phyloP scores from a whole-genome alignment of 2,329 filamentous ascomycete genomes.

The Pestalotiopsis sp. region DNA sequence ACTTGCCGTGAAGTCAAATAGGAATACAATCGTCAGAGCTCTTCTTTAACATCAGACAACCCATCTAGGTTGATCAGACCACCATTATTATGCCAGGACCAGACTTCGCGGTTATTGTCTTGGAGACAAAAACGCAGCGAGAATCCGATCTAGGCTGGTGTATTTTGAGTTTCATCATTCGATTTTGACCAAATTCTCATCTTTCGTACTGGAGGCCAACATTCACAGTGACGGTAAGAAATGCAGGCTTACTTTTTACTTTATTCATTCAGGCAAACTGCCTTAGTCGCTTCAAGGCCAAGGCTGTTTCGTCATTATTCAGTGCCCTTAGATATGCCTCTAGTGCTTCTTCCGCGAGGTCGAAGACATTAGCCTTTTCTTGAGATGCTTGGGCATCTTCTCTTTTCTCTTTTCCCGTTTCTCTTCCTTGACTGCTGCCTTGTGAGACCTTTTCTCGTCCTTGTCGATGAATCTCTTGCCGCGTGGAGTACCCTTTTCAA shows the following conservation, averaged over 20 bases:
- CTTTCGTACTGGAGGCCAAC: background rate
- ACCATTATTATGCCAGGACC: constrained; percentile 19
- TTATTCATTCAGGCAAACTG: background rate
- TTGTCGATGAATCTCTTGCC: constrained; percentile 91
- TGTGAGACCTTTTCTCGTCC: constrained; percentile 84
- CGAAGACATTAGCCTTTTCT: constrained; percentile 78
- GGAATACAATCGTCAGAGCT: constrained; percentile 50
- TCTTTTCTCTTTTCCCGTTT: constrained; percentile 90
- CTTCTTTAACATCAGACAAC: constrained; percentile 60
- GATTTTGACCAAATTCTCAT: constrained; percentile 31
- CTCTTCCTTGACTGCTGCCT: constrained; percentile 89
- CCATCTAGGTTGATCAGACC: constrained; percentile 35
- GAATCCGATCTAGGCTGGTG: constrained; percentile 14
- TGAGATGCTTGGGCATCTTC: constrained; percentile 95
- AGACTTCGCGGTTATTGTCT: constrained; percentile 39
- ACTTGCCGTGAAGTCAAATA: background rate
- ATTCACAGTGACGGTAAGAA: background rate
- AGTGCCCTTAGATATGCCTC: constrained; percentile 14
- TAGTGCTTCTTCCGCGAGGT: constrained; percentile 65
- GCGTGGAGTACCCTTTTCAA: constrained; percentile 68
- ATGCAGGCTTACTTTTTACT: constrained; percentile 1
- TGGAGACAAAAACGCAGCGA: constrained; percentile 25
- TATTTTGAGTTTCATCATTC: constrained; percentile 45
- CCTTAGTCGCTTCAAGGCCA: background rate
- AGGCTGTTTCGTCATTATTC: background rate